A percentile compares a stretch with the other conserved stretches of the same genome.
These are phyloP conservation scores for Trichoderma polysporum DNA, from an alignment of 2,329 filamentous ascomycete species.

Conservation along the genomic window DNA sequence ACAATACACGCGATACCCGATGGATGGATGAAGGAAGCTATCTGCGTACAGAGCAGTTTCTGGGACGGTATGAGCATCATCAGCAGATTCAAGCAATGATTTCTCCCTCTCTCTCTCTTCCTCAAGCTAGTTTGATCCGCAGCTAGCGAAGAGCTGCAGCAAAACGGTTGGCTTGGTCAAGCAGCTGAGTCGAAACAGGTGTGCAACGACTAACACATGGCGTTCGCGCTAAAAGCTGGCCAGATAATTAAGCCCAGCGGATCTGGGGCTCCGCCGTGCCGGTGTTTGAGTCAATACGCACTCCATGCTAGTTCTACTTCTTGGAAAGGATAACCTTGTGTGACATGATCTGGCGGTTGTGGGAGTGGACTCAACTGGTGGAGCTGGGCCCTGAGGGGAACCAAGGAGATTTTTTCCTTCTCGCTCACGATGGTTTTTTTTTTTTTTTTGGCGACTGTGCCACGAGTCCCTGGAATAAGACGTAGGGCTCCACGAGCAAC, in stretches of 20 bases:
- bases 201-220: conserved; percentile 12
- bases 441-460: neutral
- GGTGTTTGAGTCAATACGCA: neutral
- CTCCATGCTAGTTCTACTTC: neutral
- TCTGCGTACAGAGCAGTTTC: neutral
- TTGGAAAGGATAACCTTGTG: conserved; percentile 6
- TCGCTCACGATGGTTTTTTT: neutral
- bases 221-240: conserved; percentile 15
- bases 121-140: neutral
- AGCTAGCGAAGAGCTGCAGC: neutral
- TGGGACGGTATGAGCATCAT: neutral
- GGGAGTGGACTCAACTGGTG: neutral
- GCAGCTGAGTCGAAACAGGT: neutral
- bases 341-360: neutral
- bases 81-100: neutral
- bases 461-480: neutral
- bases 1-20: neutral
- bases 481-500: neutral
- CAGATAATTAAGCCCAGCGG: conserved; percentile 12
- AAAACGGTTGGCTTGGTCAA: neutral
- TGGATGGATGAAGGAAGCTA: neutral
- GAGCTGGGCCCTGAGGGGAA: neutral
- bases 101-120: neutral
- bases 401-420: neutral
- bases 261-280: conserved; percentile 15